Conservation (phyloP, 176 grass and related monocot species). For the Typha latifolia region DNA sequence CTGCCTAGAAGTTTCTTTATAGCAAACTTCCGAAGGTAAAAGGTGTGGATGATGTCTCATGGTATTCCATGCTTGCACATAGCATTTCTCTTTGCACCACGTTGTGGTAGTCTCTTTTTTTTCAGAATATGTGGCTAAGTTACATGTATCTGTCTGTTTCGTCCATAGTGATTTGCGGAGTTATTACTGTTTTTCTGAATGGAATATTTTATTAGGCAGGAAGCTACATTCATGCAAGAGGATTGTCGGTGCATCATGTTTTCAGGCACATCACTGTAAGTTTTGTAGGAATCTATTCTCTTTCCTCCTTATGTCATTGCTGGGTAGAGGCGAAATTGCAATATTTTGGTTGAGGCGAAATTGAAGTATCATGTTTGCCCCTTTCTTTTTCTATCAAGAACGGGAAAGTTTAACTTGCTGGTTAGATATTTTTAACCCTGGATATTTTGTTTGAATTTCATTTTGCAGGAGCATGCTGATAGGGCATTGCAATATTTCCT, state of each 20-base stretch:
- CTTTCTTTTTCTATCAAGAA: background rate
- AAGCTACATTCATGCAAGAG: constrained; percentile 79
- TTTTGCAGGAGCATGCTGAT: constrained; percentile 82
- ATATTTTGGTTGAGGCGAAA: background rate
- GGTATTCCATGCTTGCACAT: too few relatives aligned
- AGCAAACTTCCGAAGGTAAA: too few relatives aligned
- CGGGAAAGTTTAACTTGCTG: background rate
- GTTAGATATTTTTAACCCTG: background rate
- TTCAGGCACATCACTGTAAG: constrained; percentile 84
- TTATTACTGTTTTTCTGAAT: constrained; percentile 8
- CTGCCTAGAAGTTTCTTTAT: too few relatives aligned
- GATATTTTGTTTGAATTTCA: constrained; percentile 16
- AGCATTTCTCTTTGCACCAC: too few relatives aligned
- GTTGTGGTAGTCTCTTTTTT: background rate
- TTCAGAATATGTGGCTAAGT: background rate
- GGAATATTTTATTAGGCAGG: constrained; percentile 53
- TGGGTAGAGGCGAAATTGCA: background rate
- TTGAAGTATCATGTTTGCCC: background rate
- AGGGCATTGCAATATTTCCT: constrained; percentile 84
- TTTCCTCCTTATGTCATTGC: background rate
- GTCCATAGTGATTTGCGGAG: background rate
- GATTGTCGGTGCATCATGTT: constrained; percentile 66
- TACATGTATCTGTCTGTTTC: background rate
- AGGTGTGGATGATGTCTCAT: too few relatives aligned
- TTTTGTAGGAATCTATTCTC: constrained; percentile 2